Evolutionary conservation across 192 early-diverging fungal genomes (phyloP).

Genomic region (Backusella luteola): DNA sequence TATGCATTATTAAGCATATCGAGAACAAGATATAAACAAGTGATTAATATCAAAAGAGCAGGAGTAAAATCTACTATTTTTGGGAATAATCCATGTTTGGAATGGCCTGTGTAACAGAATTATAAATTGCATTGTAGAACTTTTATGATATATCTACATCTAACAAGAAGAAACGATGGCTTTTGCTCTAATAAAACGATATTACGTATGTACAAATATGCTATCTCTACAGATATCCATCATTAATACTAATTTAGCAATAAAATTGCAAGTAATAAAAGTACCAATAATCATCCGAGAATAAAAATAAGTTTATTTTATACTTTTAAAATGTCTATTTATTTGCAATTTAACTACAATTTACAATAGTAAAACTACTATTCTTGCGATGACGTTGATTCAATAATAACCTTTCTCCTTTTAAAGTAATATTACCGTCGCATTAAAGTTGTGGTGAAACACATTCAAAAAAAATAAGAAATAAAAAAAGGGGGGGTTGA

Average conservation of each 20-base stretch:
- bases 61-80: not conserved
- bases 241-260: conserved; percentile 3
- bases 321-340: no score
- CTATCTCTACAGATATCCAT: not conserved
- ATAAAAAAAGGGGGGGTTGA: not conserved
- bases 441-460: not conserved
- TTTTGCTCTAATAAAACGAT: not conserved
- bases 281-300: not conserved
- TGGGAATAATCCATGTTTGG: not conserved
- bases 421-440: not conserved
- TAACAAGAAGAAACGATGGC: not conserved
- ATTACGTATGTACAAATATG: not conserved
- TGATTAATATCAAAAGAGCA: not conserved
- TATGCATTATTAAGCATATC: not conserved
- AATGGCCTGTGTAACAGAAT: not conserved
- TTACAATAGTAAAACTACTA: no score
- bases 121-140: not conserved
- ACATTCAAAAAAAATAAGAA: not conserved
- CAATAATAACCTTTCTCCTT: not conserved
- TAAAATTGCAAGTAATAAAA: not conserved
- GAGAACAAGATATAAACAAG: not conserved
- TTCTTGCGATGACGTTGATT: not conserved
- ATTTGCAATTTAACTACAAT: no score
- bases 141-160: not conserved
- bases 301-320: not conserved